phyloP scores from a whole-genome alignment of 108 stramenopile genomes.

The Schizochytrium sp. region DNA sequence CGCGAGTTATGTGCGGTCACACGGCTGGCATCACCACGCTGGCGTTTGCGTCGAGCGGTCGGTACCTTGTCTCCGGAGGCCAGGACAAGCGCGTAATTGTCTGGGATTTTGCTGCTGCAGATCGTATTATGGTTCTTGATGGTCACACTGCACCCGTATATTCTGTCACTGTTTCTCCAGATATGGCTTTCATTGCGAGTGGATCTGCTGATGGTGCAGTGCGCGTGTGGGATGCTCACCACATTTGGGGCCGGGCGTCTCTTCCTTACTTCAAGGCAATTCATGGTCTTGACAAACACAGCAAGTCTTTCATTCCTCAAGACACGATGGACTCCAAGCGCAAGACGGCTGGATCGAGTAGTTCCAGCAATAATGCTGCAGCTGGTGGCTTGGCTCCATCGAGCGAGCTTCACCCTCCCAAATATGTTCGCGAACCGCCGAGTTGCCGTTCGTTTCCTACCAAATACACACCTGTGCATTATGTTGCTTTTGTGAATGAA shows the following conservation, averaged over 20 bases:
- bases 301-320: slow-evolving; percentile 4
- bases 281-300: slow-evolving; percentile 1
- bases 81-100: slow-evolving; percentile 47
- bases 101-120: slow-evolving; percentile 36
- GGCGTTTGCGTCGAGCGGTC: background rate
- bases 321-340: background rate
- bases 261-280: slow-evolving; percentile 19
- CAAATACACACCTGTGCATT: slow-evolving; percentile 55
- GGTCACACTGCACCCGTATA: slow-evolving; percentile 18
- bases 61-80: slow-evolving; percentile 56
- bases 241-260: slow-evolving; percentile 23
- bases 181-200: background rate
- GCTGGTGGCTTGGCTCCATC: background rate
- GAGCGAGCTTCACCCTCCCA: slow-evolving; percentile 42
- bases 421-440: slow-evolving; percentile 30
- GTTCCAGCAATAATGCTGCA: background rate
- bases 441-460: slow-evolving; percentile 35
- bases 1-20: slow-evolving; percentile 86
- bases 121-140: slow-evolving; percentile 55
- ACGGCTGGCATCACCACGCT: background rate
- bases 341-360: background rate
- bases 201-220: slow-evolving; percentile 44
- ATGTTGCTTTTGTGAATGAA: slow-evolving; percentile 13
- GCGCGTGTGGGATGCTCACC: slow-evolving; percentile 40
- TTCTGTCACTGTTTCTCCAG: slow-evolving; percentile 15